Percentiles rank a stretch among this genome's conserved stretches.
Evolutionary conservation across 2,329 filamentous ascomycete genomes (phyloP).

Genomic region (Apiospora pterosperma): DNA sequence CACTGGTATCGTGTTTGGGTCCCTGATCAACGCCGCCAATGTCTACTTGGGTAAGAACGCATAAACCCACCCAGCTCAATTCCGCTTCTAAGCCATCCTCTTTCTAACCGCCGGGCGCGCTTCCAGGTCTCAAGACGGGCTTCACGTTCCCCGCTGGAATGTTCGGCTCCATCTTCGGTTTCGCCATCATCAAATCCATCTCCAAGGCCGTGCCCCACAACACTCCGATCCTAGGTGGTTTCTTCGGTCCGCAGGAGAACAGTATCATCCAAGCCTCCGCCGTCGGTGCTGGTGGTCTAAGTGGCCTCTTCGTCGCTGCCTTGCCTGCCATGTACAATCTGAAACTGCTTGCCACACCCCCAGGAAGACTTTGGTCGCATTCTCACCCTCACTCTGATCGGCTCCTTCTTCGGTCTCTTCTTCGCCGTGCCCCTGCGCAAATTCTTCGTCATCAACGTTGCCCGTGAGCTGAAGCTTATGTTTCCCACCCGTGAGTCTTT

Average conservation of each 20-base stretch:
- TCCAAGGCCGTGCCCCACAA: constrained; percentile 42
- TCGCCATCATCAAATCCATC: constrained; percentile 54
- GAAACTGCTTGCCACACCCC: constrained; percentile 43
- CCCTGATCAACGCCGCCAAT: constrained; percentile 59
- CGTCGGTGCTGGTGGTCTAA: constrained; percentile 56
- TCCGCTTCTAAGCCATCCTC: background rate
- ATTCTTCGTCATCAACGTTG: constrained; percentile 62
- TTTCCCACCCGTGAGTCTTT: constrained; percentile 44
- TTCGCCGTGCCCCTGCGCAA: constrained; percentile 57
- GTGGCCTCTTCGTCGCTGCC: constrained; percentile 55
- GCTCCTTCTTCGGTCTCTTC: constrained; percentile 58
- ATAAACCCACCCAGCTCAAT: too few relatives aligned
- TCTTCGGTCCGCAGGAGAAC: constrained; percentile 60
- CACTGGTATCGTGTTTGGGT: constrained; percentile 53
- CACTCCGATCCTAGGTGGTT: constrained; percentile 49
- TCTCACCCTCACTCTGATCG: constrained; percentile 53
- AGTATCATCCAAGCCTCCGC: constrained; percentile 59
- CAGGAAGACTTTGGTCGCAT: constrained; percentile 51
- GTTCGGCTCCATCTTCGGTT: constrained; percentile 41
- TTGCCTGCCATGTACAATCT: constrained; percentile 60
- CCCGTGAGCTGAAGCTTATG: constrained; percentile 54
- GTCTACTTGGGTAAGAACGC: constrained; percentile 43
- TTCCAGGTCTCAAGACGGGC: constrained; percentile 47
- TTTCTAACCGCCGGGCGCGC: background rate
- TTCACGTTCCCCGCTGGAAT: constrained; percentile 47